A percentile compares a stretch with the other conserved stretches of the same genome.
These are phyloP conservation scores for Fusarium sp. DNA, from an alignment of 2,329 filamentous ascomycete species.

Conservation along the genomic window DNA sequence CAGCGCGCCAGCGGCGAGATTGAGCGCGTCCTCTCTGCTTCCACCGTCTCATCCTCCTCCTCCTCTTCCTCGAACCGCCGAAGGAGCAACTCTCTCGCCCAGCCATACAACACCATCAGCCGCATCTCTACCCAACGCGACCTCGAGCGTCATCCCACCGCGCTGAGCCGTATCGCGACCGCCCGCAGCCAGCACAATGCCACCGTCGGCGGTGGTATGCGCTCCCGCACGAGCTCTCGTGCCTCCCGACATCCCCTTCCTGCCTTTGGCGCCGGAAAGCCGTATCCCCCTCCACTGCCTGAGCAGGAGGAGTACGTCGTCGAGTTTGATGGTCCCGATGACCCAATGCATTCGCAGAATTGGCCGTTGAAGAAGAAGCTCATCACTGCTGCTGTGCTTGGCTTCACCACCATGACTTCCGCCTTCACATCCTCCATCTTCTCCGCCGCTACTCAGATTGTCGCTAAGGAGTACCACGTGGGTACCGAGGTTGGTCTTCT, in stretches of 20 bases:
- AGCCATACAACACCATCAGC: constrained; percentile 61
- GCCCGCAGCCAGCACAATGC: constrained; percentile 75
- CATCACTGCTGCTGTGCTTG: constrained; percentile 74
- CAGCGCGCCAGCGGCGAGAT: constrained; percentile 65
- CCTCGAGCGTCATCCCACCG: constrained; percentile 76
- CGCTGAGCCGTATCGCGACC: constrained; percentile 78
- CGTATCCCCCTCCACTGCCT: constrained; percentile 77
- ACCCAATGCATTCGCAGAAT: constrained; percentile 88
- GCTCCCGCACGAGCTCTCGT: constrained; percentile 55
- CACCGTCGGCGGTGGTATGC: constrained; percentile 71
- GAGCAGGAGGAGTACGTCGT: constrained; percentile 83
- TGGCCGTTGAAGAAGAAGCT: constrained; percentile 86
- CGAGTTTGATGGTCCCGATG: constrained; percentile 85
- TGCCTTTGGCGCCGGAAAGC: constrained; percentile 78
- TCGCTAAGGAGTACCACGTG: constrained; percentile 71
- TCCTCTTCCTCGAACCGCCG: constrained; percentile 49
- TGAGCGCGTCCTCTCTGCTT: constrained; percentile 68
- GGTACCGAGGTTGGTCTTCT: constrained; percentile 71
- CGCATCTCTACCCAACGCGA: constrained; percentile 74
- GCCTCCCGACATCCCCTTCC: constrained; percentile 72
- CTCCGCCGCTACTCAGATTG: constrained; percentile 70
- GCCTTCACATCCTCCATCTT: constrained; percentile 83
- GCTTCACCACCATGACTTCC: constrained; percentile 77
- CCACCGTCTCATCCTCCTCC: constrained; percentile 62
- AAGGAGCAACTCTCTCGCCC: constrained; percentile 38